Evolutionary conservation across 805 yeast species (phyloP).

Genomic region (Sungouiella blattae): DNA sequence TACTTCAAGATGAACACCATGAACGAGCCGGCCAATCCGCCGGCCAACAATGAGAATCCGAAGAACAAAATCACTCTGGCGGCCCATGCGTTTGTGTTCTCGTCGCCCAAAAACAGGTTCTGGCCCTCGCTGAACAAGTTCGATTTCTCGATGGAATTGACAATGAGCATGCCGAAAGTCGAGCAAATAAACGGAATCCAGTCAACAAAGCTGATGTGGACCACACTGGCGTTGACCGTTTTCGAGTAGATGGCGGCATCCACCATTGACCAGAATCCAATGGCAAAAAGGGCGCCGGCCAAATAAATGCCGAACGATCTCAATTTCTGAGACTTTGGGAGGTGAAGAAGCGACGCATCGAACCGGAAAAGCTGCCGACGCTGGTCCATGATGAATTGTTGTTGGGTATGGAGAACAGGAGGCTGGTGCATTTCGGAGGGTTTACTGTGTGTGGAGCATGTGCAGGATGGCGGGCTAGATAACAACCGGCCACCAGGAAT

Average conservation of each 20-base stretch:
- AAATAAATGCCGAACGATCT: slow-evolving; percentile 72
- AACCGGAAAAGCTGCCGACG: slow-evolving; percentile 60
- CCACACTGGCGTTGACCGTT: slow-evolving; percentile 77
- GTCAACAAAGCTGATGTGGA: slow-evolving; percentile 88
- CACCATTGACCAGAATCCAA: slow-evolving; percentile 85
- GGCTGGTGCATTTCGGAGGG: too few relatives aligned
- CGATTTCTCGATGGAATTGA: slow-evolving; percentile 68
- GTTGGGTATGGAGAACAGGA: too few relatives aligned
- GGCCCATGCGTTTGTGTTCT: slow-evolving; percentile 74
- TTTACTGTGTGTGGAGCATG: too few relatives aligned
- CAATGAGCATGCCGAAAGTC: slow-evolving; percentile 82
- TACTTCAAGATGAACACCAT: slow-evolving; percentile 85
- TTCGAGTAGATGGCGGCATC: slow-evolving; percentile 87
- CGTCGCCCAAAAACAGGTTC: slow-evolving; percentile 40
- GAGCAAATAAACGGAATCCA: slow-evolving; percentile 94
- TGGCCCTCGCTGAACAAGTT: slow-evolving; percentile 45
- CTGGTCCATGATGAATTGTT: slow-evolving; percentile 30
- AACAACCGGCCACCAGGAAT: too few relatives aligned
- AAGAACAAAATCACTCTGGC: slow-evolving; percentile 86
- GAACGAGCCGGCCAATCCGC: slow-evolving; percentile 90
- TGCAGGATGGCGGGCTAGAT: too few relatives aligned
- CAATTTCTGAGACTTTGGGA: slow-evolving; percentile 69
- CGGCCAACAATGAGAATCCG: slow-evolving; percentile 90
- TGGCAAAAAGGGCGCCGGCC: slow-evolving; percentile 74
- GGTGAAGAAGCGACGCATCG: slow-evolving; percentile 46